A percentile compares a stretch with the other conserved stretches of the same genome.
These are phyloP conservation scores for Rhododendron ovatum DNA, from an alignment of 148 eudicot species.

Conservation along the genomic window DNA sequence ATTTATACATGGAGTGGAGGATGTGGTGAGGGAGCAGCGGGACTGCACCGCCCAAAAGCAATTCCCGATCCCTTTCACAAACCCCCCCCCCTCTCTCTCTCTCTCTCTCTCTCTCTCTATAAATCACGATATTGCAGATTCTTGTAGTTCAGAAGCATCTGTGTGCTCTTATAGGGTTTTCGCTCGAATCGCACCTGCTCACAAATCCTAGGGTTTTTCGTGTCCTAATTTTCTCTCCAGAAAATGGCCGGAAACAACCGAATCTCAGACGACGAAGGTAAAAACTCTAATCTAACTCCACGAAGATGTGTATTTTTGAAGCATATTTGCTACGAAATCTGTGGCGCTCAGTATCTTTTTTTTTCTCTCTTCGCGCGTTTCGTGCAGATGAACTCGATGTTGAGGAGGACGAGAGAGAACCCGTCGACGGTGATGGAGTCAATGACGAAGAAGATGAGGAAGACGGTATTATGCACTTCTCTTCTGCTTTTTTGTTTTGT, in stretches of 20 bases:
- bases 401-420: conserved; percentile 65
- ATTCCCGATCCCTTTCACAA: too few relatives aligned
- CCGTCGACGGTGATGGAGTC: conserved; percentile 40
- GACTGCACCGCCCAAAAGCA: too few relatives aligned
- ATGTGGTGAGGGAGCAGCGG: neutral
- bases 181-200: neutral
- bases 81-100: neutral
- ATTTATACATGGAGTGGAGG: neutral
- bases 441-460: conserved; percentile 59
- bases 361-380: neutral
- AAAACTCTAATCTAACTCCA: neutral
- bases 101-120: neutral
- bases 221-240: neutral
- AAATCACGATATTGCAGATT: neutral
- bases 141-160: neutral
- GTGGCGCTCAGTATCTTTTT: neutral
- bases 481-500: neutral
- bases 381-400: conserved; percentile 61
- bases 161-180: neutral
- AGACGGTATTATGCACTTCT: conserved; percentile 35
- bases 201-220: neutral
- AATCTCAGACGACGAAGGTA: conserved; percentile 77
- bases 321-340: neutral
- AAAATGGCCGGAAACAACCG: conserved; percentile 52
- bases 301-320: conserved; percentile 18